Evolutionary conservation across 148 eudicot genomes (phyloP), one percentile per base, ranked within the genome.

Genomic region (Cornus kousa): DNA sequence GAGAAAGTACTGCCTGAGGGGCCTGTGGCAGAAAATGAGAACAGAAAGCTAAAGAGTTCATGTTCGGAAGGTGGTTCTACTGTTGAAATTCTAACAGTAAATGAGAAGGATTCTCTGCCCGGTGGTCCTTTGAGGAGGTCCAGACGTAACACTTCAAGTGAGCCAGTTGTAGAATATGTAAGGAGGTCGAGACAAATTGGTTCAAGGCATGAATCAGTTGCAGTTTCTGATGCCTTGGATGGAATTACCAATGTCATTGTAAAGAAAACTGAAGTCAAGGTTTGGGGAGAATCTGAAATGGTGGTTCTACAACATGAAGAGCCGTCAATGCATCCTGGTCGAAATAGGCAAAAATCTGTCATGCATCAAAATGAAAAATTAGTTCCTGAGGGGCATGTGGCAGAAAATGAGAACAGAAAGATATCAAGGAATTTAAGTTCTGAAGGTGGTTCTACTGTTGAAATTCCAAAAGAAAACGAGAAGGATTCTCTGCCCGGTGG

Each of bases 341-440:
- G 66, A 62, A 62, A 62, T 62, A n/a, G 24, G 23, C 17, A 24
- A 19, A 20, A 62, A 62, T 62, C 22, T 62, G 66, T 62, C 66
- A 19, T 67, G 70, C 73, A 33, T 28, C 72, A 35, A 67, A 55
- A 22, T 67, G 82, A 79, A 33, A 66, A 62, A 31, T 64, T 2
- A 13, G 39, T 12, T 35, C 40, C 53, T 57, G 66, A 33, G 64
- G 76, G 32, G 46, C 23, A 35, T 68, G 64, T 19, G 71, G 48
- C 65, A 70, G 85, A 68, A 79, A 79, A 78, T 69, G 70, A 82
- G 73, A 28, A 53, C 33, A 71, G 53, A n/a, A 39, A 40, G 50
- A 3, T 10, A 32, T 78, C 28, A 7, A 71, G 50, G 64, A 6
- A 32, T 23, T 64, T 64, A 60, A 16, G 33, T 16, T 12, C 17